phyloP scores from a whole-genome alignment of 208 protist species.

The Trypanosomatidae sp. region DNA sequence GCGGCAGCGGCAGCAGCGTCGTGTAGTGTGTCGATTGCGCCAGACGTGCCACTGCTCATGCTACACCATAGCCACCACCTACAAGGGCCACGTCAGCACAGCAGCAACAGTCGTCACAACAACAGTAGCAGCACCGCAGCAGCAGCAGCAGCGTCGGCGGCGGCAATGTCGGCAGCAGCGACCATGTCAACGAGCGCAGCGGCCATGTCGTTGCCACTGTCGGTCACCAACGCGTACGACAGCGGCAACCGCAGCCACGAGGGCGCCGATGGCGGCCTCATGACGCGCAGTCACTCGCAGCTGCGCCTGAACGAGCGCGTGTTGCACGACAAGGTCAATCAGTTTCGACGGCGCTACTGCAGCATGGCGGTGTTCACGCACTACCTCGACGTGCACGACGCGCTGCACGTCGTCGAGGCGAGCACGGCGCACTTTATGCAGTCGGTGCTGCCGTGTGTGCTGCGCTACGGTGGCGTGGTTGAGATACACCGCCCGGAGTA shows the following conservation, averaged over 20 bases:
- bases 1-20: no score
- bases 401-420: constrained; percentile 8
- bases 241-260: background rate
- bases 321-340: constrained; percentile 40
- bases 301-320: constrained; percentile 24
- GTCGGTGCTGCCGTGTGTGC: constrained; percentile 17
- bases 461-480: constrained; percentile 38
- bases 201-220: background rate
- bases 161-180: background rate
- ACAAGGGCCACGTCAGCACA: no score
- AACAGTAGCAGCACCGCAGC: background rate
- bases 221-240: background rate
- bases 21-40: no score
- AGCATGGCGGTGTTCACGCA: constrained; percentile 16
- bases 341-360: constrained; percentile 29
- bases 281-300: background rate
- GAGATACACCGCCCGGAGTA: constrained; percentile 33
- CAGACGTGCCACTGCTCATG: no score
- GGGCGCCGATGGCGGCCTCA: background rate
- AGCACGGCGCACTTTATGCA: constrained; percentile 21
- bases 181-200: background rate
- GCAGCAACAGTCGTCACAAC: no score
- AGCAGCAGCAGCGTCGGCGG: background rate
- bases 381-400: constrained; percentile 12
- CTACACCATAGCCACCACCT: no score